phyloP scores from a whole-genome alignment of 148 eudicot genomes.

The Fagopyrum tataricum region DNA sequence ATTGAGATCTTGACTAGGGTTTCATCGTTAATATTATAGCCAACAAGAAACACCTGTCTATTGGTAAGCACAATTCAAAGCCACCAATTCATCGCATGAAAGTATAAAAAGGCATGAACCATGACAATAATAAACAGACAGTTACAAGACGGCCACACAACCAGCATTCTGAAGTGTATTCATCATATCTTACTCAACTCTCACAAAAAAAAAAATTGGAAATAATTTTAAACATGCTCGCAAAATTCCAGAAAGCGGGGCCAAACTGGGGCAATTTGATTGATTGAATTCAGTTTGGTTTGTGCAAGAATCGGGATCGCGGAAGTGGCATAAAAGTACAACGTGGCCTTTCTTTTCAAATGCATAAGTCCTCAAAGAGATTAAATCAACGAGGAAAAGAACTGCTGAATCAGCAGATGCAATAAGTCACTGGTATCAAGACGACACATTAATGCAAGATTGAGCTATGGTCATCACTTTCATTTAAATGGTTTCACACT shows the following conservation, averaged over 20 bases:
- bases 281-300: not conserved
- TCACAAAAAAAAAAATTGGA: too few species aligned
- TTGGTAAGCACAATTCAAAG: not conserved
- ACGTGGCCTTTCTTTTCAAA: not conserved
- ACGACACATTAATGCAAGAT: too few species aligned
- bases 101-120: not conserved
- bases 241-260: not conserved
- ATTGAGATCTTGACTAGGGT: not conserved
- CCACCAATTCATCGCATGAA: too few species aligned
- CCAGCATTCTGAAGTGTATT: not conserved
- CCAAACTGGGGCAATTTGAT: not conserved
- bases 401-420: not conserved
- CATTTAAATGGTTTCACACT: too few species aligned
- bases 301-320: not conserved
- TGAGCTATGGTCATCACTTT: too few species aligned
- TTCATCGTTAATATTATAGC: not conserved
- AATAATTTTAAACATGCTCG: not conserved
- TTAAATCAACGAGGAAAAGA: not conserved
- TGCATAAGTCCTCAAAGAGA: not conserved
- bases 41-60: not conserved
- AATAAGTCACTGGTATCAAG: not conserved
- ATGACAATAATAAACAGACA: not conserved
- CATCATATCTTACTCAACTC: not conserved
- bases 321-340: not conserved
- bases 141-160: not conserved